A percentile compares a stretch with the other conserved stretches of the same genome.
These are phyloP conservation scores for Teratosphaeria nubilosa DNA, from an alignment of 2,329 filamentous ascomycete species.

Conservation along the genomic window DNA sequence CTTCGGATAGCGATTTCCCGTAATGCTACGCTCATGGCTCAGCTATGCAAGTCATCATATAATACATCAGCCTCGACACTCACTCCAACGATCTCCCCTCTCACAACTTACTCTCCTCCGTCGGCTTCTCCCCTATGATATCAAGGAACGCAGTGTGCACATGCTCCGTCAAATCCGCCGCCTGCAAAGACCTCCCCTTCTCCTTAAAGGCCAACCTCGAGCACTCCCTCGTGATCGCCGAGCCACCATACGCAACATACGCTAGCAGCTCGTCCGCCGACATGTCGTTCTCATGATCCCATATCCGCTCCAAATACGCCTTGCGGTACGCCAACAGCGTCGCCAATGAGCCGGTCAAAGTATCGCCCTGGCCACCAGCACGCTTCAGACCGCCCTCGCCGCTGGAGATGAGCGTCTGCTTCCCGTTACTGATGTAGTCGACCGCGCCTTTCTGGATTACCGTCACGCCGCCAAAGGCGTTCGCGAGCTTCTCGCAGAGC, in stretches of 20 bases:
- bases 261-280: constrained; percentile 51
- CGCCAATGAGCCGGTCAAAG: constrained; percentile 77
- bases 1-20: constrained; percentile 1
- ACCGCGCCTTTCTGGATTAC: constrained; percentile 79
- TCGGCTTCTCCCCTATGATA: constrained; percentile 56
- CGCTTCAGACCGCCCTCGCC: constrained; percentile 75
- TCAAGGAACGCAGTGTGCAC: constrained; percentile 73
- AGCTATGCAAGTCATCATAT: background rate
- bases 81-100: background rate
- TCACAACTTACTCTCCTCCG: constrained; percentile 1
- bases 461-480: constrained; percentile 74
- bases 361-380: constrained; percentile 91
- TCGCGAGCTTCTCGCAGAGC: constrained; percentile 60
- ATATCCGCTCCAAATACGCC: constrained; percentile 74
- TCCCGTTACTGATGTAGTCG: constrained; percentile 76
- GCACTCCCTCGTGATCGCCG: constrained; percentile 79
- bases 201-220: constrained; percentile 78
- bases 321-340: constrained; percentile 83
- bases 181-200: constrained; percentile 79
- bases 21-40: background rate
- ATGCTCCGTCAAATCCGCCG: constrained; percentile 84
- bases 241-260: constrained; percentile 76
- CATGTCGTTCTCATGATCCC: constrained; percentile 53
- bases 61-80: background rate
- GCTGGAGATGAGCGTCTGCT: constrained; percentile 64